Evolutionary conservation across 2,329 filamentous ascomycete genomes (phyloP).

Genomic region (Hymenoscyphus scutula): DNA sequence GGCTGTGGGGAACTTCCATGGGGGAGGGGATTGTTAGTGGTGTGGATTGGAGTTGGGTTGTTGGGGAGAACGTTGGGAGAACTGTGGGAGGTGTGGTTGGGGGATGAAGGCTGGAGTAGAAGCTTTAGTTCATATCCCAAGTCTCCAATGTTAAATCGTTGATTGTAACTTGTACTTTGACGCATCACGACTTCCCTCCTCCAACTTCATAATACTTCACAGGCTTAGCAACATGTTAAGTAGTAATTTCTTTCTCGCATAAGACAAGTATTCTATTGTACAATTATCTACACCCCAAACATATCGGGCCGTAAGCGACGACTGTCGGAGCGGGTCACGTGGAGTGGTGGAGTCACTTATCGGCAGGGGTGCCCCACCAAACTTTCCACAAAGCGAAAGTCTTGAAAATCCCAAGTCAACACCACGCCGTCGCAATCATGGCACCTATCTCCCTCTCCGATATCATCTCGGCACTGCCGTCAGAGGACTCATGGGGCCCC

Average conservation of each 20-base stretch:
- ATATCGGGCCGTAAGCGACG: no score
- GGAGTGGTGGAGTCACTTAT: background rate
- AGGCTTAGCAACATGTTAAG: no score
- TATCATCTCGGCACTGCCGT: slow-evolving; percentile 69
- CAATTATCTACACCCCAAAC: no score
- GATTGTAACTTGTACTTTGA: no score
- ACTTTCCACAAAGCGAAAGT: slow-evolving; percentile 3
- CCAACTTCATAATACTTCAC: no score
- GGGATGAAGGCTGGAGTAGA: background rate
- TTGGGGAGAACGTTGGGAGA: slow-evolving; percentile 18
- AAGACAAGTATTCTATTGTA: no score
- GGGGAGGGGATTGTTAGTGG: slow-evolving; percentile 15
- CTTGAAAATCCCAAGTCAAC: slow-evolving; percentile 2
- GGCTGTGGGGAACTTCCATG: slow-evolving; percentile 18
- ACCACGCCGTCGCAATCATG: slow-evolving; percentile 40
- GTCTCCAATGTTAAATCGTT: no score
- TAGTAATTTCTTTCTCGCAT: no score
- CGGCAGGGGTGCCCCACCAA: slow-evolving; percentile 2
- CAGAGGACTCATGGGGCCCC: slow-evolving; percentile 85
- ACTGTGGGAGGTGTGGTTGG: slow-evolving; percentile 9
- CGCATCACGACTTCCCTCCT: no score
- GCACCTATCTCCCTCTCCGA: slow-evolving; percentile 56
- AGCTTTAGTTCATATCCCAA: no score
- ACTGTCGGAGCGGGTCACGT: background rate
- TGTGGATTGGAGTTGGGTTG: slow-evolving; percentile 18